phyloP scores from a whole-genome alignment of 2,329 filamentous ascomycete species.

The Sphaerostilbella broomeana region DNA sequence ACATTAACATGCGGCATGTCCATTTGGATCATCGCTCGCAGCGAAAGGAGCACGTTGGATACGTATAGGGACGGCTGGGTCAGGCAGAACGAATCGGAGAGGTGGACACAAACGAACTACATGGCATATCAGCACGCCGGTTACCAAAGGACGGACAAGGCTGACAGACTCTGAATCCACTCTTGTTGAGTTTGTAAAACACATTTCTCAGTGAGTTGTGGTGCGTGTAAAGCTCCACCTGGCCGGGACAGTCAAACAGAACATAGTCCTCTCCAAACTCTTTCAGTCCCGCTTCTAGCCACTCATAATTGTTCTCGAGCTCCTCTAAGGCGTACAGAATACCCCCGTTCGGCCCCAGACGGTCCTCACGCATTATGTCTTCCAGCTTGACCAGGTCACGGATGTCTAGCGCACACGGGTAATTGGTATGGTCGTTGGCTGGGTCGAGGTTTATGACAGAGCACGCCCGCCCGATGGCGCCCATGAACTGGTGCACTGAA shows the following conservation, averaged over 20 bases:
- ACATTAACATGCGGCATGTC: constrained; percentile 95
- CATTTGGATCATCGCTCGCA: constrained; percentile 97
- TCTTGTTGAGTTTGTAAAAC: constrained; percentile 81
- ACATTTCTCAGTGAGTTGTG: constrained; percentile 88
- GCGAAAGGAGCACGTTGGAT: constrained; percentile 83
- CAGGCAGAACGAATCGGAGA: constrained; percentile 89
- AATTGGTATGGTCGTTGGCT: constrained; percentile 87
- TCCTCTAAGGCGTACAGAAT: constrained; percentile 93
- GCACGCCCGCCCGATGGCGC: constrained; percentile 88
- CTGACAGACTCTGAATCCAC: constrained; percentile 75
- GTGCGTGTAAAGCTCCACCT: constrained; percentile 95
- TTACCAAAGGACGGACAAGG: background rate
- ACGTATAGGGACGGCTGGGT: constrained; percentile 93
- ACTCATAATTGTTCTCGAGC: constrained; percentile 88
- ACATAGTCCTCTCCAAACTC: constrained; percentile 84
- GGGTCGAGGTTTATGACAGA: constrained; percentile 95
- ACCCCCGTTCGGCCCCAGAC: constrained; percentile 85
- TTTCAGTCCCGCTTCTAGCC: constrained; percentile 76
- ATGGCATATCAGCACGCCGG: constrained; percentile 15
- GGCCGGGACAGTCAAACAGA: constrained; percentile 91
- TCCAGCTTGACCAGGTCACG: constrained; percentile 83
- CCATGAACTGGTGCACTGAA: constrained; percentile 90
- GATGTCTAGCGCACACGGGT: constrained; percentile 85
- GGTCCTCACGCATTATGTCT: constrained; percentile 88
- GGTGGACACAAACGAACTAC: constrained; percentile 85